phyloP scores from a whole-genome alignment of 2,329 filamentous ascomycete species.

The Apiospora rasikravindrae region DNA sequence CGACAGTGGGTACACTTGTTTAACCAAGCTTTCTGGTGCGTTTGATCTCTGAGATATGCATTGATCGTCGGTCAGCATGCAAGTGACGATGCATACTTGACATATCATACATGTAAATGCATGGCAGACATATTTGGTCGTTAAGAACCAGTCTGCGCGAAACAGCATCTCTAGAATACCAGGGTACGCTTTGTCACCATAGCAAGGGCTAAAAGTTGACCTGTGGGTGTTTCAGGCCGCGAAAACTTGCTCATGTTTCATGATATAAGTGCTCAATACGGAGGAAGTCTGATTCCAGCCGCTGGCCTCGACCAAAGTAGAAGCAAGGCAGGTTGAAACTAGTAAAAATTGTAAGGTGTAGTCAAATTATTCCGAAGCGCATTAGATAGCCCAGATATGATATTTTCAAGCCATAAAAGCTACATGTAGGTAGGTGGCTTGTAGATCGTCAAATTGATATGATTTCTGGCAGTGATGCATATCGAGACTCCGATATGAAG shows the following conservation, averaged over 20 bases:
- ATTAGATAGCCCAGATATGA: background rate
- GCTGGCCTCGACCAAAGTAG: background rate
- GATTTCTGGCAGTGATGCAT: background rate
- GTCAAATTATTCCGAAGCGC: background rate
- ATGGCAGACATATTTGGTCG: background rate
- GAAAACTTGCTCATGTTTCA: constrained; percentile 20
- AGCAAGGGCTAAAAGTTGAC: background rate
- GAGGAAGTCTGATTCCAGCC: background rate
- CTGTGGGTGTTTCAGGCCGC: background rate
- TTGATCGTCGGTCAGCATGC: constrained; percentile 1
- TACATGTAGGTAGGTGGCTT: too few relatives aligned
- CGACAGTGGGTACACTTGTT: background rate
- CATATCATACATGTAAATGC: background rate
- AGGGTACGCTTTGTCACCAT: background rate
- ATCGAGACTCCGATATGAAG: background rate
- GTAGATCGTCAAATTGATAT: background rate
- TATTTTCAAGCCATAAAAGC: too few relatives aligned
- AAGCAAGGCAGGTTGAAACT: background rate
- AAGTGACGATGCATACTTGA: background rate
- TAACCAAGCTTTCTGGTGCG: background rate
- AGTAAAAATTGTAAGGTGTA: background rate
- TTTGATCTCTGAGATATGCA: background rate
- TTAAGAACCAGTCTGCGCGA: background rate
- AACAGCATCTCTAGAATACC: background rate
- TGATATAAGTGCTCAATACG: background rate